A percentile compares a stretch with the other conserved stretches of the same genome.
These are phyloP conservation scores for Linum tenue DNA, from an alignment of 345 rosid genomes.

Conservation along the genomic window DNA sequence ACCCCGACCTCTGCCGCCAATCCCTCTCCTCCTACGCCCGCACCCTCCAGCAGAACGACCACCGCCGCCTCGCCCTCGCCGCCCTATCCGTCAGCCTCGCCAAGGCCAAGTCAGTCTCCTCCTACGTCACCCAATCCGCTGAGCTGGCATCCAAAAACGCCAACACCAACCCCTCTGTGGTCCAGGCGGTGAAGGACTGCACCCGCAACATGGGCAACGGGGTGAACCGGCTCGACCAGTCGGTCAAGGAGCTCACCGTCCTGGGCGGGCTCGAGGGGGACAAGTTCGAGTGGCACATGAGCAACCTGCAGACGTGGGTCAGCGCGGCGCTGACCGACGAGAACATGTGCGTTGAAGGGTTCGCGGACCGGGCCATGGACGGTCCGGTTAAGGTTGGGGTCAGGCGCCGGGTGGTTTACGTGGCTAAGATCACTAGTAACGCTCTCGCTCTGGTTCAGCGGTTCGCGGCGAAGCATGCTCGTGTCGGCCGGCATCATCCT, in stretches of 20 bases:
- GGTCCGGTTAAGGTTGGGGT: slow-evolving; percentile 49
- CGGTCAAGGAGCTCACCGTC: slow-evolving; percentile 49
- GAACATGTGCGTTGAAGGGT: slow-evolving; percentile 75
- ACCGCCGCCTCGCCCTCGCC: slow-evolving; percentile 41
- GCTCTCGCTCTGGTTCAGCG: slow-evolving; percentile 75
- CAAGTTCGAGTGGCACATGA: slow-evolving; percentile 66
- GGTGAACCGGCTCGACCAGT: slow-evolving; percentile 47
- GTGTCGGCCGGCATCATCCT: slow-evolving; percentile 8
- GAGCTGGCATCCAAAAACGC: slow-evolving; percentile 27
- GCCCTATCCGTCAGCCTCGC: slow-evolving; percentile 60
- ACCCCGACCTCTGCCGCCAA: slow-evolving; percentile 52
- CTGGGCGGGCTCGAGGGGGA: slow-evolving; percentile 30
- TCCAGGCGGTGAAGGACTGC: slow-evolving; percentile 63
- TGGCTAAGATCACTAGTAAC: slow-evolving; percentile 80
- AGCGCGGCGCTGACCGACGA: slow-evolving; percentile 82
- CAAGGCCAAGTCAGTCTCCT: slow-evolving; percentile 43
- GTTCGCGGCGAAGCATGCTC: slow-evolving; percentile 39
- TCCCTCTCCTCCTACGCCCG: slow-evolving; percentile 46
- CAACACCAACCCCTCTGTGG: slow-evolving; percentile 44
- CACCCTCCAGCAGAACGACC: slow-evolving; percentile 39
- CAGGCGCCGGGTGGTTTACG: slow-evolving; percentile 39
- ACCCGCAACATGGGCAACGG: slow-evolving; percentile 64
- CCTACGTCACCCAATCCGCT: slow-evolving; percentile 29
- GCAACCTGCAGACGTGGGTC: slow-evolving; percentile 87
- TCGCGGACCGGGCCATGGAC: slow-evolving; percentile 39